phyloP scores from a whole-genome alignment of 1,284 basidiomycete genomes.

The Marasmius sp. region DNA sequence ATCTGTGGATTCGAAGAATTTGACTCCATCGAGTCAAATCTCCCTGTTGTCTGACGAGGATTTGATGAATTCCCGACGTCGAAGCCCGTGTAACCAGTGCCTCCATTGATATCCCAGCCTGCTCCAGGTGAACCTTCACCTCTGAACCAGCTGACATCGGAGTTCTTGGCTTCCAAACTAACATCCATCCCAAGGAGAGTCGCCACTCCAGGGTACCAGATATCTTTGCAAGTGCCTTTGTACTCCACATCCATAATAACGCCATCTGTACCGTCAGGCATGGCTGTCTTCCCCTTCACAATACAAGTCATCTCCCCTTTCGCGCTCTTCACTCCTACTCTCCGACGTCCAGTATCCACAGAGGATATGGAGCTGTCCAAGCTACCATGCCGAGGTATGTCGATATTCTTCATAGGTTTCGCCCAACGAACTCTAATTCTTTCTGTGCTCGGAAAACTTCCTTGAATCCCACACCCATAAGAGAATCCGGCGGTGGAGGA shows the following conservation, averaged over 20 bases:
- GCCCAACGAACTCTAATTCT: conserved; percentile 77
- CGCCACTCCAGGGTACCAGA: conserved; percentile 81
- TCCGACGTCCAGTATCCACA: conserved; percentile 51
- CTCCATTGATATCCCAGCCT: conserved; percentile 62
- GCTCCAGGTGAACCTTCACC: conserved; percentile 43
- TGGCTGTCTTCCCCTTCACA: conserved; percentile 49
- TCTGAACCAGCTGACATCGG: conserved; percentile 58
- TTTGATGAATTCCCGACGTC: conserved; percentile 44
- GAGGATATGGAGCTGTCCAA: conserved; percentile 35
- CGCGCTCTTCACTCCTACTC: conserved; percentile 66
- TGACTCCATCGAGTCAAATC: conserved; percentile 53
- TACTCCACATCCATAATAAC: conserved; percentile 69
- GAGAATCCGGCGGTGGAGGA: conserved; percentile 57
- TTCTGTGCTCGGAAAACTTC: conserved; percentile 76
- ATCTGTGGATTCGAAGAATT: conserved; percentile 22
- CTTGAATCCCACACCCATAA: conserved; percentile 68
- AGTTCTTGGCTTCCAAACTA: conserved; percentile 63
- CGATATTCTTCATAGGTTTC: conserved; percentile 47
- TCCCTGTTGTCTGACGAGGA: conserved; percentile 26
- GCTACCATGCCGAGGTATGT: background rate
- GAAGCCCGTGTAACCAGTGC: conserved; percentile 67
- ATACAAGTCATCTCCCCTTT: conserved; percentile 64
- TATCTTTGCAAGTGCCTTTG: conserved; percentile 66
- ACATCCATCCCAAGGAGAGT: conserved; percentile 79
- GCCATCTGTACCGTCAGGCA: conserved; percentile 49